Evolutionary conservation across 2,329 filamentous ascomycete species (phyloP).

Genomic region (Aspergillus sclerotialis): DNA sequence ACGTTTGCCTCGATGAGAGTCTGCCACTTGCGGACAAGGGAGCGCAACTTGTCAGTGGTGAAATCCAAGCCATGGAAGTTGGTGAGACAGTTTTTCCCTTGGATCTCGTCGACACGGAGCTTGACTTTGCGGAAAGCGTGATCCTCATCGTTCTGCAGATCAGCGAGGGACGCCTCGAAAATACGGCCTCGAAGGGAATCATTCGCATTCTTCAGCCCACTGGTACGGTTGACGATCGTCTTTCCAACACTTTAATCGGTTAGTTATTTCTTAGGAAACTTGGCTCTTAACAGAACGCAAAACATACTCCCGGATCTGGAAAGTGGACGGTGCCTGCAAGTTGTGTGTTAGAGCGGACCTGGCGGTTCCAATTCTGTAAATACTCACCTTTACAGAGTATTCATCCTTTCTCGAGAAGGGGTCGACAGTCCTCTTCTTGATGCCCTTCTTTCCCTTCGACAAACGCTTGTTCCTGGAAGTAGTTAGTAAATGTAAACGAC

Average conservation of each 20-base stretch:
- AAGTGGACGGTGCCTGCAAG: constrained; percentile 88
- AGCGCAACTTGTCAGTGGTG: constrained; percentile 99
- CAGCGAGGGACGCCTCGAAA: constrained; percentile 96
- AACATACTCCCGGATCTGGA: constrained; percentile 91
- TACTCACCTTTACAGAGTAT: constrained; percentile 86
- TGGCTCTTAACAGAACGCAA: constrained; percentile 1
- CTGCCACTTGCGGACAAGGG: constrained; percentile 99
- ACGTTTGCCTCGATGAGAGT: constrained; percentile 98
- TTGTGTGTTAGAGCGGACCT: constrained; percentile 16
- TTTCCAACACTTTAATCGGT: constrained; percentile 76
- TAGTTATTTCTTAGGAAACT: constrained; percentile 4
- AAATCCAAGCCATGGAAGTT: constrained; percentile 99
- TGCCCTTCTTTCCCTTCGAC: constrained; percentile 99
- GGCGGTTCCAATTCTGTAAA: not conserved
- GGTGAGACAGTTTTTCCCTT: constrained; percentile 99
- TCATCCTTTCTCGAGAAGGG: constrained; percentile 99
- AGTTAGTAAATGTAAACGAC: constrained; percentile 7
- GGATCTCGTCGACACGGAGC: constrained; percentile 96
- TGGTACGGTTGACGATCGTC: constrained; percentile 98
- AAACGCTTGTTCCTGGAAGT: constrained; percentile 91
- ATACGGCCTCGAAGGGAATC: constrained; percentile 98
- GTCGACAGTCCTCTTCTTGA: constrained; percentile 99
- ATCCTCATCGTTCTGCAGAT: constrained; percentile 99
- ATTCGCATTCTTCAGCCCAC: constrained; percentile 99
- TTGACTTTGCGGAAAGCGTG: constrained; percentile 99